These are phyloP conservation scores for Scedosporium dehoogii DNA, from an alignment of 2,329 filamentous ascomycete genomes.

Conservation along the genomic window DNA sequence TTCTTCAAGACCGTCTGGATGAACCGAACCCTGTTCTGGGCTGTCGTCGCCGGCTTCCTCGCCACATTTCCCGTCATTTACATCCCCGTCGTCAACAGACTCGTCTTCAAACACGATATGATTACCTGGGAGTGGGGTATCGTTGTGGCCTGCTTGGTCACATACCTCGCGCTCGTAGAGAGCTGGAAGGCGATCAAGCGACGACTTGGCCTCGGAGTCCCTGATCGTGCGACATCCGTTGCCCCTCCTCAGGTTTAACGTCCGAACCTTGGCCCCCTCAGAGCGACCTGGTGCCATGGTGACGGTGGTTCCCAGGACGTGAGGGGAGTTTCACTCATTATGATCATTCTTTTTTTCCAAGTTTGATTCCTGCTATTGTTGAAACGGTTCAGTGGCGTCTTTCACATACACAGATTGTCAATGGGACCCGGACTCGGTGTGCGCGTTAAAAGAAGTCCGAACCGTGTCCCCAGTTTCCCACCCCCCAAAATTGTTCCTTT, in stretches of 20 bases:
- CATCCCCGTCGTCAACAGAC: conserved; percentile 54
- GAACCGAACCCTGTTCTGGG: conserved; percentile 59
- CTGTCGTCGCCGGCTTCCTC: conserved; percentile 49
- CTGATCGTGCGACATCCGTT: conserved; percentile 6
- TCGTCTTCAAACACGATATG: conserved; percentile 59
- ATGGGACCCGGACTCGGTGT: background rate
- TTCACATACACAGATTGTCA: background rate
- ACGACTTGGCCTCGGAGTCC: conserved; percentile 24
- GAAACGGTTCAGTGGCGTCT: background rate
- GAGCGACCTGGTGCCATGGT: background rate
- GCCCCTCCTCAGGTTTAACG: background rate
- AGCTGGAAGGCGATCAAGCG: conserved; percentile 61
- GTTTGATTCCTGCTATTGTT: background rate
- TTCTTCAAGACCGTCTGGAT: conserved; percentile 53
- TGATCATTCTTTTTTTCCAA: background rate
- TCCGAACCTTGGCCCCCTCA: background rate
- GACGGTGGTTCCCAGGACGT: background rate
- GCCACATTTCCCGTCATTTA: conserved; percentile 56
- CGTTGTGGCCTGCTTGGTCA: conserved; percentile 45
- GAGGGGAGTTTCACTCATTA: background rate
- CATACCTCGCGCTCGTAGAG: conserved; percentile 57
- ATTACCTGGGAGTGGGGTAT: conserved; percentile 67
- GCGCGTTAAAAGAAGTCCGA: background rate
- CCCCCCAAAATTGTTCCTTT: background rate
- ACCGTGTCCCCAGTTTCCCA: background rate